phyloP scores from a whole-genome alignment of 257 asterid genomes.

The Mitragyna speciosa region DNA sequence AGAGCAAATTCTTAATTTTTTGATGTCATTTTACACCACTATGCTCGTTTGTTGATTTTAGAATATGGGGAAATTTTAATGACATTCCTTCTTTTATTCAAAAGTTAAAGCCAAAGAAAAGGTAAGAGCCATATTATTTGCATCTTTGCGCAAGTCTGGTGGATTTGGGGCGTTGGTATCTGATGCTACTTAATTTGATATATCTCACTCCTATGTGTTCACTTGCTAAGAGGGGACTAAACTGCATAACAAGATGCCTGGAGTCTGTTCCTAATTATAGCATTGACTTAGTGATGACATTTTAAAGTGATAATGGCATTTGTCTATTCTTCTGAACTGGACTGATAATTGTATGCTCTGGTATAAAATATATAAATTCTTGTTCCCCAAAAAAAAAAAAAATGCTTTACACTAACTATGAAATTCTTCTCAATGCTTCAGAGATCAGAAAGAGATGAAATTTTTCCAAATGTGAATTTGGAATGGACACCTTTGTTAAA shows the following conservation, averaged over 20 bases:
- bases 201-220: neutral
- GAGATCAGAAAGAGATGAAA: neutral
- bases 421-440: neutral
- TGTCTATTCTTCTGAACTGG: neutral
- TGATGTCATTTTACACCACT: neutral
- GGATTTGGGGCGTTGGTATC: neutral
- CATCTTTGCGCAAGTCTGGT: neutral
- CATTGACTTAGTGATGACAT: neutral
- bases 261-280: neutral
- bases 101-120: neutral
- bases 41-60: neutral
- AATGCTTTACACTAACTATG: neutral
- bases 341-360: no score
- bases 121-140: neutral
- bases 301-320: neutral
- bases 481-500: neutral
- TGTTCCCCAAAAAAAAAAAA: no score
- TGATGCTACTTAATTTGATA: neutral
- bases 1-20: neutral
- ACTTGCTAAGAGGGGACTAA: neutral
- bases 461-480: neutral
- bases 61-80: neutral
- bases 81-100: neutral
- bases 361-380: no score
- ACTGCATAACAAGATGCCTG: neutral